Conservation (phyloP, 352 stramenopile genomes). For the Sclerospora graminicola region DNA sequence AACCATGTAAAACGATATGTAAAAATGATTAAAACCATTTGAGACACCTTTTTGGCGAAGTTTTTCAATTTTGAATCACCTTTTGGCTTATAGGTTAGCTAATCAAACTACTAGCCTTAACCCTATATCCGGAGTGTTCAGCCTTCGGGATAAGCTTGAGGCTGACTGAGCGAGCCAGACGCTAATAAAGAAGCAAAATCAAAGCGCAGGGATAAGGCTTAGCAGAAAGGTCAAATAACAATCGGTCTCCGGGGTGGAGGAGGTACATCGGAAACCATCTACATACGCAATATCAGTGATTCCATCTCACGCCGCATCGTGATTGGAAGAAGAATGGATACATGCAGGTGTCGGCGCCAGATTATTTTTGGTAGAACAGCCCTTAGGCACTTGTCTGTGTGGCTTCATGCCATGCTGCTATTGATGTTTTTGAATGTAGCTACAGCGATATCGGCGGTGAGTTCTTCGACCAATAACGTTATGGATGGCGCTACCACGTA, state of each 20-base stretch:
- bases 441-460: slow-evolving; percentile 6
- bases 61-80: too few species aligned
- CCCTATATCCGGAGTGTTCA: too few species aligned
- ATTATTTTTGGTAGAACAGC: neutral
- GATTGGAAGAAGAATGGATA: slow-evolving; percentile 4
- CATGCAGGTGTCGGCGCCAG: slow-evolving; percentile 5
- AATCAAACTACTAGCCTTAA: too few species aligned
- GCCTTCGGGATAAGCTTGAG: too few species aligned
- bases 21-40: too few species aligned
- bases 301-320: slow-evolving; percentile 9
- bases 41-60: too few species aligned
- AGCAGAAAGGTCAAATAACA: slow-evolving; percentile 18
- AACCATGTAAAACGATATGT: too few species aligned
- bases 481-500: slow-evolving; percentile 43
- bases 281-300: slow-evolving; percentile 8
- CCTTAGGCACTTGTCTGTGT: slow-evolving; percentile 2
- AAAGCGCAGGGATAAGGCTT: slow-evolving; percentile 9
- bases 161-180: too few species aligned
- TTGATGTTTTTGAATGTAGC: slow-evolving; percentile 14
- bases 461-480: slow-evolving; percentile 11
- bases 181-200: slow-evolving; percentile 5
- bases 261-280: slow-evolving; percentile 9
- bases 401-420: slow-evolving; percentile 1
- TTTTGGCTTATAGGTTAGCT: too few species aligned
- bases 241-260: slow-evolving; percentile 11